A percentile compares a stretch with the other conserved stretches of the same genome.
phyloP scores from a whole-genome alignment of 108 stramenopile genomes.

The Poteriospumella lacustris region DNA sequence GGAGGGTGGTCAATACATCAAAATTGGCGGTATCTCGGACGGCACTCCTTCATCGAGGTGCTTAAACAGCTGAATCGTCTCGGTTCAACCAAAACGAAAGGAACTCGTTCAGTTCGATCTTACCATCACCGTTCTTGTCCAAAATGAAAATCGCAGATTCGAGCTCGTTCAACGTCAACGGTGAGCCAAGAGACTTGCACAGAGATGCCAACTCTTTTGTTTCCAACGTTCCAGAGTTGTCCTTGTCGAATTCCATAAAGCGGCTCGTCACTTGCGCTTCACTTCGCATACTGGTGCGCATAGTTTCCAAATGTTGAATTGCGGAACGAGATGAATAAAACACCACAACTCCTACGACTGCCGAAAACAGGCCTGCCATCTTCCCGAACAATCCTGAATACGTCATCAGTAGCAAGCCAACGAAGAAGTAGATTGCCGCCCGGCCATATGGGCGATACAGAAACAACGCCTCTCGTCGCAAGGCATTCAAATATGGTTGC shows the following conservation, averaged over 20 bases:
- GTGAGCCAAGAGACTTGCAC: not conserved
- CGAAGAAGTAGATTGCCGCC: conserved; percentile 15
- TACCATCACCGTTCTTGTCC: conserved; percentile 31
- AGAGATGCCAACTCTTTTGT: not conserved
- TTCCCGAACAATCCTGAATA: not conserved
- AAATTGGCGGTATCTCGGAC: too few species aligned
- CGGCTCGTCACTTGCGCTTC: not conserved
- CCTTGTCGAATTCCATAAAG: conserved; percentile 2
- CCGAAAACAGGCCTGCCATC: not conserved
- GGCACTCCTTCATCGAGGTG: too few species aligned
- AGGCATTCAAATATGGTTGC: not conserved
- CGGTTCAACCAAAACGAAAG: too few species aligned
- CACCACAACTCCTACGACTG: not conserved
- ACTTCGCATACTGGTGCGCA: not conserved
- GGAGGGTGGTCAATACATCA: too few species aligned
- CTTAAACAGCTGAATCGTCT: too few species aligned
- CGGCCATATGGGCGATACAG: conserved; percentile 23
- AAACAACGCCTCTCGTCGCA: conserved; percentile 4
- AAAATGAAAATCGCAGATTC: conserved; percentile 32
- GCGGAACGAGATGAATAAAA: not conserved
- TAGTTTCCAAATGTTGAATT: not conserved
- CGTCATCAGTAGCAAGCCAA: not conserved
- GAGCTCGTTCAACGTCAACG: not conserved
- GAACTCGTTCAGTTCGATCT: conserved; percentile 31
- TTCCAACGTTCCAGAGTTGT: conserved; percentile 1